Conservation (phyloP, 179 eudicot genomes). For the Beta lomatogona region DNA sequence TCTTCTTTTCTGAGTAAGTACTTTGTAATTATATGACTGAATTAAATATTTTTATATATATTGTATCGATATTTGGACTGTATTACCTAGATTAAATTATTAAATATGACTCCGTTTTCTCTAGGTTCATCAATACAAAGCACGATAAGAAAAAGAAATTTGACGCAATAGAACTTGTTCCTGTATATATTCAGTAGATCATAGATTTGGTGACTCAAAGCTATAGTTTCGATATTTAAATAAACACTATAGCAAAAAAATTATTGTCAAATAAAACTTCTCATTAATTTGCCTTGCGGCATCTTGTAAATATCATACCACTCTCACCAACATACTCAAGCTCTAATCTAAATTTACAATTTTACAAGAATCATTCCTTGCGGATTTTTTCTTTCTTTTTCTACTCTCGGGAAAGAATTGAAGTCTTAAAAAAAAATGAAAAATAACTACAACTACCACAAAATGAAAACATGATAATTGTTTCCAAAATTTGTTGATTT, state of each 20-base stretch:
- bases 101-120: too few species aligned
- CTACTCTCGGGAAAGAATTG: conserved; percentile 18
- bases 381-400: conserved; percentile 18
- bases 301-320: background rate
- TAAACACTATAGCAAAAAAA: background rate
- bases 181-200: too few species aligned
- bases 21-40: too few species aligned
- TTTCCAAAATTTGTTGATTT: conserved; percentile 19
- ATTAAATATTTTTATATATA: too few species aligned
- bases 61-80: too few species aligned
- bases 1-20: too few species aligned
- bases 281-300: conserved; percentile 26
- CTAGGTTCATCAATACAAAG: too few species aligned
- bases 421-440: background rate
- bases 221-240: too few species aligned
- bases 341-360: conserved; percentile 21
- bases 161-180: too few species aligned
- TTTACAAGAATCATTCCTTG: conserved; percentile 32
- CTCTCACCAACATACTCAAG: background rate
- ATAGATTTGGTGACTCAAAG: too few species aligned
- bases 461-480: background rate
- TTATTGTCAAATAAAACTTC: background rate
- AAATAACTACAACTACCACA: background rate
- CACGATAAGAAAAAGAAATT: too few species aligned
- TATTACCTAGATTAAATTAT: too few species aligned